These are phyloP conservation scores for Clonostachys rosea DNA, from an alignment of 2,329 filamentous ascomycete genomes.

Conservation along the genomic window DNA sequence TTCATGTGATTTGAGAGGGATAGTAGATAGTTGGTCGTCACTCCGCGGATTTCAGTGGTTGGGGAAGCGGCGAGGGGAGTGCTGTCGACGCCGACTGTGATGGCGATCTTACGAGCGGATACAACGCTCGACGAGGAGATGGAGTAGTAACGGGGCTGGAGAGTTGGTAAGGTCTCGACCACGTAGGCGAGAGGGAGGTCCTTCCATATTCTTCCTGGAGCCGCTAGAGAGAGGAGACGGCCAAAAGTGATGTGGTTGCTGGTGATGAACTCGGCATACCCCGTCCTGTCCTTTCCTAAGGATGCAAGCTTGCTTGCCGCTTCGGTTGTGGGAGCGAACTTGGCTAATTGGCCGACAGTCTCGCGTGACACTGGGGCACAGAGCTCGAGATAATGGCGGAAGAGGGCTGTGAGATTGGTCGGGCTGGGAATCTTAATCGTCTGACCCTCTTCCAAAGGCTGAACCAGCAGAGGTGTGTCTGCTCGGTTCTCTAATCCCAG, in stretches of 20 bases:
- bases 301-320: background rate
- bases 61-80: constrained; percentile 7
- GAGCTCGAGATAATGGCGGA: constrained; percentile 41
- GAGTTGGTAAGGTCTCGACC: constrained; percentile 47
- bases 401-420: constrained; percentile 27
- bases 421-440: constrained; percentile 25
- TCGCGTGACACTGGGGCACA: constrained; percentile 29
- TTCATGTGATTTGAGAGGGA: constrained; percentile 34
- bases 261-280: constrained; percentile 10
- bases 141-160: constrained; percentile 52
- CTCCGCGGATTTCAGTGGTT: constrained; percentile 8
- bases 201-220: constrained; percentile 8
- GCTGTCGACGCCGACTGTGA: constrained; percentile 12
- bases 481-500: constrained; percentile 9
- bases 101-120: constrained; percentile 9
- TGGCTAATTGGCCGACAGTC: constrained; percentile 39
- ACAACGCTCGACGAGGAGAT: constrained; percentile 51
- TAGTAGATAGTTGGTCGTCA: constrained; percentile 18
- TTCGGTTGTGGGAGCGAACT: constrained; percentile 32
- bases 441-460: constrained; percentile 7
- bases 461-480: background rate
- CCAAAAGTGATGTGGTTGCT: constrained; percentile 16
- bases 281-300: constrained; percentile 24
- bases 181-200: constrained; percentile 39
- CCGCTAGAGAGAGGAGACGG: constrained; percentile 10